A percentile compares a stretch with the other conserved stretches of the same genome.
Evolutionary conservation across 139 green algal genomes (phyloP).

Genomic region (Asterochloris erici): DNA sequence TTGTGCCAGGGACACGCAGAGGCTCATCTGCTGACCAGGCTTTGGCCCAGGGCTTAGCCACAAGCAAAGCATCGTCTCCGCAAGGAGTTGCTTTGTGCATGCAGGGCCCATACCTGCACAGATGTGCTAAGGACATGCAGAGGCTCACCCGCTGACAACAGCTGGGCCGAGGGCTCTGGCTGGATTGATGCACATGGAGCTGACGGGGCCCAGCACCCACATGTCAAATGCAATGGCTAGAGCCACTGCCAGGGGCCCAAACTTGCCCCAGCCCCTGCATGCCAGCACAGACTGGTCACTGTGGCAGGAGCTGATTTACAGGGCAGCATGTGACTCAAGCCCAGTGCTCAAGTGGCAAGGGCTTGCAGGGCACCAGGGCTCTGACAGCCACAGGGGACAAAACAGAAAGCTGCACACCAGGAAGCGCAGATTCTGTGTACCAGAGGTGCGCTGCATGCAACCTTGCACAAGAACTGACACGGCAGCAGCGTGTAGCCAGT

Average conservation of each 20-base stretch:
- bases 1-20: no score
- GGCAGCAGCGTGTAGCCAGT: no score
- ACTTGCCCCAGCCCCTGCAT: constrained; percentile 8
- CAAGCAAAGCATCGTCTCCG: no score
- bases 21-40: no score
- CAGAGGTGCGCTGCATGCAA: no score
- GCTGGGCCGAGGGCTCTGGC: constrained; percentile 31
- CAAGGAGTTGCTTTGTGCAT: no score
- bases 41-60: no score
- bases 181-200: constrained; percentile 38
- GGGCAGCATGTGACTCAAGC: not conserved
- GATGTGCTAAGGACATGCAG: constrained; percentile 17
- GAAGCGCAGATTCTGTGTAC: not conserved
- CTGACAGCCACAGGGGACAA: not conserved
- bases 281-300: not conserved
- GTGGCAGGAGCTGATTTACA: not conserved
- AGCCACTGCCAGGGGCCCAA: constrained; percentile 18
- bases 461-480: no score
- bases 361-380: no score
- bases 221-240: constrained; percentile 21
- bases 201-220: constrained; percentile 27
- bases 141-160: constrained; percentile 20
- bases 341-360: not conserved
- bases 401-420: not conserved
- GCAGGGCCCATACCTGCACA: no score